A percentile compares a stretch with the other conserved stretches of the same genome.
phyloP scores from a whole-genome alignment of 768 basidiomycete species.

The Russula lepida region DNA sequence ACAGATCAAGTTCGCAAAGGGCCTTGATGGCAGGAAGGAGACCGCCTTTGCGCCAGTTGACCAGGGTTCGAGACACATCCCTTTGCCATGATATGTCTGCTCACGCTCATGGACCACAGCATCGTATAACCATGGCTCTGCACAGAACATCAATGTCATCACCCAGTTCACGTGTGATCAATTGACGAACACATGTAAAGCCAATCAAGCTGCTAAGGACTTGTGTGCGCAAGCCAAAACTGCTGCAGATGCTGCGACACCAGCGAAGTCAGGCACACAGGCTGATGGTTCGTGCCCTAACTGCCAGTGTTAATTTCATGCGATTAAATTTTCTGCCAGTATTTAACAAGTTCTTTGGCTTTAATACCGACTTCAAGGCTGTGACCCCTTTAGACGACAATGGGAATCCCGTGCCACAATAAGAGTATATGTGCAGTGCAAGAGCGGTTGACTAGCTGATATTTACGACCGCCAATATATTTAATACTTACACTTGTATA shows the following conservation, averaged over 20 bases:
- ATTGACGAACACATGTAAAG: conserved; percentile 41
- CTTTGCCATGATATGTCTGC: background rate
- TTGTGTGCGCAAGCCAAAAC: conserved; percentile 35
- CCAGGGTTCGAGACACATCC: conserved; percentile 11
- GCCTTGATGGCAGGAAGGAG: conserved; percentile 47
- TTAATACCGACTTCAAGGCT: conserved; percentile 39
- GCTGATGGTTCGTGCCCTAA: conserved; percentile 34
- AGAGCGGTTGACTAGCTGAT: background rate
- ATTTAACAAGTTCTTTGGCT: conserved; percentile 53
- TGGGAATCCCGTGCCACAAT: conserved; percentile 28
- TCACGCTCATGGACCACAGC: background rate
- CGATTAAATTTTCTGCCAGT: conserved; percentile 20
- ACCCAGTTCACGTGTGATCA: conserved; percentile 46
- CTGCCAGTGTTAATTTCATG: background rate
- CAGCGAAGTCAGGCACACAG: conserved; percentile 34
- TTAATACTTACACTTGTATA: no score
- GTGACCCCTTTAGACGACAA: conserved; percentile 36
- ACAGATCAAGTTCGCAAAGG: conserved; percentile 44
- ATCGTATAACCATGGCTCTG: conserved; percentile 16
- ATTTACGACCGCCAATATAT: no score
- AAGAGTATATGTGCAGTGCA: background rate
- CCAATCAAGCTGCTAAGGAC: conserved; percentile 39
- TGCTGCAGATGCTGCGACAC: conserved; percentile 37
- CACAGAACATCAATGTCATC: conserved; percentile 36
- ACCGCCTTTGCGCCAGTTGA: conserved; percentile 49